Base-by-base conservation (phyloP, 352 stramenopile species). In the Phytophthora crassamura region DNA sequence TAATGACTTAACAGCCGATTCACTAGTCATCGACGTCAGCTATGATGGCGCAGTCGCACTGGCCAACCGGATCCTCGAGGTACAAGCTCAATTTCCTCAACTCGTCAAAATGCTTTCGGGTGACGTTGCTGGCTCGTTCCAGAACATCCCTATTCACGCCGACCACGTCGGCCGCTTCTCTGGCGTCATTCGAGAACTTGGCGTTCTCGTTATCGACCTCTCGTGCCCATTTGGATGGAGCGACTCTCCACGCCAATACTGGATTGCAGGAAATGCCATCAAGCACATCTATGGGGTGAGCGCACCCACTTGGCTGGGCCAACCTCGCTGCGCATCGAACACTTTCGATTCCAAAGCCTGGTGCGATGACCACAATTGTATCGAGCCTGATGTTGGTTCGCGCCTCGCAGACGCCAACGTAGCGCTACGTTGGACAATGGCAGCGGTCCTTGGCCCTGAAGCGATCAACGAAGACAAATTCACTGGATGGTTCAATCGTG, bases 401-500 rank as follows among this genome's bases (percentile, higher is more conserved):
- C 42, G 54, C 9, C 34, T 63, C 1, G n/a, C 15, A 16, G 54
- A 63, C 32, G 42, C 54, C 4, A 39, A 32, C 16, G 14, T 49
- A 0, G 25, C 54, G 8, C 34, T 63, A 12, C 32, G 54, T 4
- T 20, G 9, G 2, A 16, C 54, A n/a, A 63, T 63, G 43, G 12
- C 39, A 2, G 11, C 41, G 30, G 28, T 63, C 14, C 33, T 63
- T 2, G 54, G 54, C 0, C 20, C 54, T 25, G 28, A 47, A 4
- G 54, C 54, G 5, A 55, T 42, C 20, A 63, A 63, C n/a, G 54
- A 63, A 15, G 42, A 63, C 12, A 54, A 54, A 32, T 63, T 63
- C n/a, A 33, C 54, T 7, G 2, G 34, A 3, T 63, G 42, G 54
- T 63, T 63, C n/a, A 38, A n/a, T 1, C 7, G 9, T 4, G 43